These are phyloP conservation scores for Suillus fuscotomentosus DNA, from an alignment of 768 basidiomycete species.

Conservation along the genomic window DNA sequence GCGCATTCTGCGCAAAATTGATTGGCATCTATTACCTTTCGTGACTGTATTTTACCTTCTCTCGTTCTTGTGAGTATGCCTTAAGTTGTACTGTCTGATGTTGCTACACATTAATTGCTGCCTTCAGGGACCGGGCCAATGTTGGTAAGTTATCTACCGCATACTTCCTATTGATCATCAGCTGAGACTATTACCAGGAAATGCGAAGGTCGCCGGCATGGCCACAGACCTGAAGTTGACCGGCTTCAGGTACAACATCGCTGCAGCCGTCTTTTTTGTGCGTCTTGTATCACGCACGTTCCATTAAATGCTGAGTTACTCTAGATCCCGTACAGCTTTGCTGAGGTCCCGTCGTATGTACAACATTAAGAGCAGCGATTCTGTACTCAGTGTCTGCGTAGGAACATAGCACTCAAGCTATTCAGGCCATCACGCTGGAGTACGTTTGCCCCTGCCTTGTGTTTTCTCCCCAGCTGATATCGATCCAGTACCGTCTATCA, in stretches of 20 bases:
- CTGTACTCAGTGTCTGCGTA: slow-evolving; percentile 12
- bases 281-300: not conserved
- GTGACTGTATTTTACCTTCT: slow-evolving; percentile 44
- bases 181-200: slow-evolving; percentile 24
- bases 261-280: slow-evolving; percentile 39
- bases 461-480: slow-evolving; percentile 11
- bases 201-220: slow-evolving; percentile 47
- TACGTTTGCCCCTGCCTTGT: slow-evolving; percentile 13
- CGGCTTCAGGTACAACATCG: slow-evolving; percentile 35
- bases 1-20: slow-evolving; percentile 39
- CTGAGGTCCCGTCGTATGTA: slow-evolving; percentile 38
- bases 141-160: slow-evolving; percentile 31
- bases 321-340: slow-evolving; percentile 36
- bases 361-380: not conserved
- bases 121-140: slow-evolving; percentile 43
- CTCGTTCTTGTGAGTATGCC: slow-evolving; percentile 41
- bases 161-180: not conserved
- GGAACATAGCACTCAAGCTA: slow-evolving; percentile 38
- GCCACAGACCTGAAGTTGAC: slow-evolving; percentile 32
- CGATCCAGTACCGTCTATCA: slow-evolving; percentile 37
- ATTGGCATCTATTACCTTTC: slow-evolving; percentile 43
- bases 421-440: slow-evolving; percentile 35
- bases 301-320: not conserved
- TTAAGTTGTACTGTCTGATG: not conserved
- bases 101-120: not conserved